phyloP scores from a whole-genome alignment of 768 basidiomycete genomes.

The Suillus spraguei region DNA sequence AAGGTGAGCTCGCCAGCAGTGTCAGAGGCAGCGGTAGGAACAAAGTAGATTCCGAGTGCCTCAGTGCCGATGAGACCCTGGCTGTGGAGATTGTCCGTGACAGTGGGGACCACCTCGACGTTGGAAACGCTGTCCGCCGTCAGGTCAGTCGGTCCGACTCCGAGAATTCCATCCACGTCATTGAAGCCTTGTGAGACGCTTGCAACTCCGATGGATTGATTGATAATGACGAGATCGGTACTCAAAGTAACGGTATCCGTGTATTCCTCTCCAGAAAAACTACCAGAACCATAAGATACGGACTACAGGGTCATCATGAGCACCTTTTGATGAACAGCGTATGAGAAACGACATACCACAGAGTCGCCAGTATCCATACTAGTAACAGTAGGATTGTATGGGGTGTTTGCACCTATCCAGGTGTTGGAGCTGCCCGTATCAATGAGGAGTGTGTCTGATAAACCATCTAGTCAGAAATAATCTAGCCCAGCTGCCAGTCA shows the following conservation, averaged over 20 bases:
- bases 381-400: conserved; percentile 22
- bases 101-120: conserved; percentile 30
- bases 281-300: conserved; percentile 25
- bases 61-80: conserved; percentile 31
- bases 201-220: conserved; percentile 44
- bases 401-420: conserved; percentile 30
- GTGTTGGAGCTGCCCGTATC: conserved; percentile 38
- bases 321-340: background rate
- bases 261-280: conserved; percentile 22
- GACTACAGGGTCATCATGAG: conserved; percentile 13
- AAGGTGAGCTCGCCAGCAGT: conserved; percentile 30
- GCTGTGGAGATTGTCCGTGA: conserved; percentile 35
- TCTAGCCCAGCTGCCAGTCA: background rate
- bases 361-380: conserved; percentile 23
- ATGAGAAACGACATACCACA: conserved; percentile 18
- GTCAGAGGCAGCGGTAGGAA: conserved; percentile 23
- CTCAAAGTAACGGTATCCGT: conserved; percentile 21
- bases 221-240: conserved; percentile 17
- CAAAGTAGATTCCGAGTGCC: conserved; percentile 37
- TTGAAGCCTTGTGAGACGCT: conserved; percentile 23
- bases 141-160: conserved; percentile 37
- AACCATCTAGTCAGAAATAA: background rate
- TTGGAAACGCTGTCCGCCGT: conserved; percentile 28
- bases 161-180: conserved; percentile 42
- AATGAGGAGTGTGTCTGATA: conserved; percentile 29